Conservation (phyloP, 2,329 filamentous ascomycete species). For the Fusarium pilosicola region DNA sequence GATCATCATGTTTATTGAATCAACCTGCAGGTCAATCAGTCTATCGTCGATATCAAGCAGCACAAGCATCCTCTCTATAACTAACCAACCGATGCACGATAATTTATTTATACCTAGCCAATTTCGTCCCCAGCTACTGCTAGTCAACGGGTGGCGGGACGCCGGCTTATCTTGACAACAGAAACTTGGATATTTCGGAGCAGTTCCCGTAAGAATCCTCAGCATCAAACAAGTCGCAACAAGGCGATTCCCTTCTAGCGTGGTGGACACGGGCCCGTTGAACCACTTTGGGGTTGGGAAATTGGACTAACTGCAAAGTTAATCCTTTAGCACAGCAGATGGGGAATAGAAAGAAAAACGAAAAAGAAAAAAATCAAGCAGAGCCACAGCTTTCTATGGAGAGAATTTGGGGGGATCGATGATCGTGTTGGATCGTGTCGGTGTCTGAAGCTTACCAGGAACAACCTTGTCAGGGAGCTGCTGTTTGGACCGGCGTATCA, state of each 20-base stretch:
- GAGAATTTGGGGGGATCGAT: slow-evolving; percentile 16
- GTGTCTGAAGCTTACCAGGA: slow-evolving; percentile 18
- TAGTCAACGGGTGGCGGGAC: slow-evolving; percentile 37
- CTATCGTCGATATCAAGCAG: not conserved
- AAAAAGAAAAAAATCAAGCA: slow-evolving; percentile 3
- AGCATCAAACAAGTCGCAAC: not conserved
- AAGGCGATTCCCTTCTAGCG: slow-evolving; percentile 7
- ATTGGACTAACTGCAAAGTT: slow-evolving; percentile 15
- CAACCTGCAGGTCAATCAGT: not conserved
- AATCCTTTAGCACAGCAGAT: not conserved
- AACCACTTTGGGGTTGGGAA: slow-evolving; percentile 18
- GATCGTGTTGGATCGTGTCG: slow-evolving; percentile 22
- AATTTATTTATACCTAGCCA: not conserved
- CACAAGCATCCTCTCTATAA: not conserved
- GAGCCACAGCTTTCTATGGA: not conserved
- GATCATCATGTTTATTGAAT: not conserved
- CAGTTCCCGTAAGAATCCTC: not conserved
- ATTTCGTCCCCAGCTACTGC: not conserved
- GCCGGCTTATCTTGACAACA: slow-evolving; percentile 29
- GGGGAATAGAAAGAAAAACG: slow-evolving; percentile 8
- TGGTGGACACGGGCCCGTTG: slow-evolving; percentile 2
- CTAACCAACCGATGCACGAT: not conserved
- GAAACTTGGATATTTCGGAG: not conserved
- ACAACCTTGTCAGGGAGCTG: slow-evolving; percentile 14
- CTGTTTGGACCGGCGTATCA: slow-evolving; percentile 5